Evolutionary conservation across 2,329 filamentous ascomycete species (phyloP).

Genomic region (Huntiella omanensis): DNA sequence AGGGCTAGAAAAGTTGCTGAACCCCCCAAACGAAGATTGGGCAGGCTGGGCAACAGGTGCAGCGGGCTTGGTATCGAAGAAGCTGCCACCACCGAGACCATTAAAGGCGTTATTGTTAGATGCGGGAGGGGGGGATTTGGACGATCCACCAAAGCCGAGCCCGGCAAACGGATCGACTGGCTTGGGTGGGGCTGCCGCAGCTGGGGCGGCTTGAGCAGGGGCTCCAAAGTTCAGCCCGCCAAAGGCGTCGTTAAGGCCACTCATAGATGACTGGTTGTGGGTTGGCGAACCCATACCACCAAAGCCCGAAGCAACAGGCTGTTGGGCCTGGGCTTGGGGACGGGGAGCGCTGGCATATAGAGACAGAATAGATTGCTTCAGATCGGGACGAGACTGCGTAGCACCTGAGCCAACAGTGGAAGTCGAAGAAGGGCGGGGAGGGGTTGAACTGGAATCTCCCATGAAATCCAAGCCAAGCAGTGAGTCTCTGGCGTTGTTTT

Average conservation of each 20-base stretch:
- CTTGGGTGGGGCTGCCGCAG: slow-evolving; percentile 23
- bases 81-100: slow-evolving; percentile 51
- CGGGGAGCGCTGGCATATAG: slow-evolving; percentile 75
- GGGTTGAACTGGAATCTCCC: slow-evolving; percentile 49
- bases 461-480: slow-evolving; percentile 85
- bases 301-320: slow-evolving; percentile 41
- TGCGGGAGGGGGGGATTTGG: slow-evolving; percentile 18
- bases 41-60: slow-evolving; percentile 26
- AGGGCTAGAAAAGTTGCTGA: slow-evolving; percentile 47
- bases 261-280: slow-evolving; percentile 29
- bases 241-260: slow-evolving; percentile 64
- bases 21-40: slow-evolving; percentile 34
- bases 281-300: slow-evolving; percentile 45
- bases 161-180: slow-evolving; percentile 40
- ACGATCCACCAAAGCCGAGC: slow-evolving; percentile 24
- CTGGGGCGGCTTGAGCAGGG: slow-evolving; percentile 16
- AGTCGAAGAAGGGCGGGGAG: slow-evolving; percentile 55
- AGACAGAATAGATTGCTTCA: slow-evolving; percentile 94
- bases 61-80: slow-evolving; percentile 52
- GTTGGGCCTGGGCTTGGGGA: slow-evolving; percentile 37
- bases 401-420: slow-evolving; percentile 40
- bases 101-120: slow-evolving; percentile 25
- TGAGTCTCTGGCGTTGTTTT: slow-evolving; percentile 68
- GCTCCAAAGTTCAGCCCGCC: slow-evolving; percentile 25
- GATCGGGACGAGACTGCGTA: slow-evolving; percentile 64